Base-by-base conservation (phyloP, 176 grass and related monocot genomes). In the Aegilops bicornis region DNA sequence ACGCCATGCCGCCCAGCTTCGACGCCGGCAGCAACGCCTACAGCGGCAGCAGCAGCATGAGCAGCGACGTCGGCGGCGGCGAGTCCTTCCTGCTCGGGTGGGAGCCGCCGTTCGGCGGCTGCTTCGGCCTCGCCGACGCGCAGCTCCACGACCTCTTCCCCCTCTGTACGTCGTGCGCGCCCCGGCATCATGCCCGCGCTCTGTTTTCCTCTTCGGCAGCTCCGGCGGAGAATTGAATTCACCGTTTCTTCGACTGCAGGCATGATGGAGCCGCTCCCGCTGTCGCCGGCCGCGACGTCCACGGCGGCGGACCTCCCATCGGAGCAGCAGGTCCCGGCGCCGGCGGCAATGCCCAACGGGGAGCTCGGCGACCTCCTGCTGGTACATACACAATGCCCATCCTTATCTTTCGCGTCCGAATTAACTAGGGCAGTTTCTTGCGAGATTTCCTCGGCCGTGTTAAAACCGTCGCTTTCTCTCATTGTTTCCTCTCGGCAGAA, bases 91-190 rank as follows among this genome's bases (percentile, higher is more conserved):
- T 88, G 35, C n/a, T 90, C 72, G 92, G 91, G 0, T 97, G 94
- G 92, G 90, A 92, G 61, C 85, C 83, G 23, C 66, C 76, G 36
- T 67, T 88, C 69, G 63, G 77, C 69, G 63, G 77, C 23, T 81
- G 63, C 76, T 87, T 90, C 74, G 92, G 82, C 10, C 69, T 67
- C 60, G 62, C 60, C 32, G 87, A 81, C 77, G 65, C 83, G 76
- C 83, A 82, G 47, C 68, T 89, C 86, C 90, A 92, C 76, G 86
- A 92, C n/a, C 86, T 94, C 85, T 79, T 89, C 82, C 88, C 91
- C 8, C 66, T 85, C 74, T 91, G 95, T 93, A 88, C 86, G 89
- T 83, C 86, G 89, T 77, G 0, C 27, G 50, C 50, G 50, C 50
- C 5, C 50, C 50, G 50, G 50, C 19, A 62, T 45, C 25, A 24